Conservation (phyloP, 306 rosid genomes). For the Rosa multiflora region DNA sequence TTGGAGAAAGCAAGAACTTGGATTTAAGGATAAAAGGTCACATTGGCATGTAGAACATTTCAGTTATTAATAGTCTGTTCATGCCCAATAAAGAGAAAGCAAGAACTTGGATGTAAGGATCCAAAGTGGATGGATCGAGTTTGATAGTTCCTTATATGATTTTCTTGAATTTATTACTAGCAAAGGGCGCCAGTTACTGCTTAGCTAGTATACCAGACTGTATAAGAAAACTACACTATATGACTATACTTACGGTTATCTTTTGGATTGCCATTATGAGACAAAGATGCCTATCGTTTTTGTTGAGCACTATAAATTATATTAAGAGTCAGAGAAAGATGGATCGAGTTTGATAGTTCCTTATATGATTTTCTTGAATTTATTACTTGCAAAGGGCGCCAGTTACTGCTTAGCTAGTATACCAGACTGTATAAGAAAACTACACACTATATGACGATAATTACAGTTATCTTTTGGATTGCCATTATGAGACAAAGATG, state of each 20-base stretch:
- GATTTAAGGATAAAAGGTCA: neutral
- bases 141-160: neutral
- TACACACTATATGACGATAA: neutral
- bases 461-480: neutral
- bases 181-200: neutral
- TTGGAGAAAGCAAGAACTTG: neutral
- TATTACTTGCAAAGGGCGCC: neutral
- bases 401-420: neutral
- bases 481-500: neutral
- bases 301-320: neutral
- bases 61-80: neutral
- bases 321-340: too few relatives aligned
- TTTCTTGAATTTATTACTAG: neutral
- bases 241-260: neutral
- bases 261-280: neutral
- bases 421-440: neutral
- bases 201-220: neutral
- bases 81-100: neutral
- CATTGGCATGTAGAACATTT: neutral
- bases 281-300: neutral
- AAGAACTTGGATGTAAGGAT: slow-evolving; percentile 1
- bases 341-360: neutral
- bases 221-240: neutral
- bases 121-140: neutral
- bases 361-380: neutral